Conservation (phyloP, 441 rosid species). For the Cnidoscolus chayamansa region DNA sequence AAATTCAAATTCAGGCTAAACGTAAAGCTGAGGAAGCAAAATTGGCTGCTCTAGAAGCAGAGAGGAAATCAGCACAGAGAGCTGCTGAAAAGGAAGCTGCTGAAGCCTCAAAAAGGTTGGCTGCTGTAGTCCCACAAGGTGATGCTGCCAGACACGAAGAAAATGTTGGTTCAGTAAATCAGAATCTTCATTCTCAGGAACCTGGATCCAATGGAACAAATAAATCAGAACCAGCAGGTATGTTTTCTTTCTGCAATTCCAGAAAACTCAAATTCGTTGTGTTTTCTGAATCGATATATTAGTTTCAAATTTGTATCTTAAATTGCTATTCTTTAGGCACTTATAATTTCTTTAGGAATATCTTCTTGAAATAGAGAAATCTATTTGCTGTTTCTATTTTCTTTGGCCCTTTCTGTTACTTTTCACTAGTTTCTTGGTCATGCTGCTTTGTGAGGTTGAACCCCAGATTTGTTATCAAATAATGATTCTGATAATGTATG, state of each 20-base stretch:
- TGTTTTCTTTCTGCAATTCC: conserved; percentile 8
- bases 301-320: background rate
- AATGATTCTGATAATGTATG: background rate
- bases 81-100: conserved; percentile 58
- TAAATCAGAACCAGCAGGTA: conserved; percentile 44
- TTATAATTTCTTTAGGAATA: background rate
- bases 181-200: conserved; percentile 30
- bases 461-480: background rate
- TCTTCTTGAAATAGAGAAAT: background rate
- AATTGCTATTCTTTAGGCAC: background rate
- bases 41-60: conserved; percentile 59
- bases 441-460: background rate
- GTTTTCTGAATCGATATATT: background rate
- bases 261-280: background rate
- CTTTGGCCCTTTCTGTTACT: background rate
- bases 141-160: conserved; percentile 24
- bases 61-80: conserved; percentile 65
- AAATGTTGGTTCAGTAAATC: conserved; percentile 28
- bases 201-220: conserved; percentile 30
- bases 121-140: conserved; percentile 32
- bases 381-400: background rate
- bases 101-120: conserved; percentile 38
- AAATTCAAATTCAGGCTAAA: conserved; percentile 47
- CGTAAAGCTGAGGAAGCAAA: conserved; percentile 73
- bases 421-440: conserved; percentile 8